phyloP scores from a whole-genome alignment of 208 protist genomes.

The Balamuthia mandrillaris region DNA sequence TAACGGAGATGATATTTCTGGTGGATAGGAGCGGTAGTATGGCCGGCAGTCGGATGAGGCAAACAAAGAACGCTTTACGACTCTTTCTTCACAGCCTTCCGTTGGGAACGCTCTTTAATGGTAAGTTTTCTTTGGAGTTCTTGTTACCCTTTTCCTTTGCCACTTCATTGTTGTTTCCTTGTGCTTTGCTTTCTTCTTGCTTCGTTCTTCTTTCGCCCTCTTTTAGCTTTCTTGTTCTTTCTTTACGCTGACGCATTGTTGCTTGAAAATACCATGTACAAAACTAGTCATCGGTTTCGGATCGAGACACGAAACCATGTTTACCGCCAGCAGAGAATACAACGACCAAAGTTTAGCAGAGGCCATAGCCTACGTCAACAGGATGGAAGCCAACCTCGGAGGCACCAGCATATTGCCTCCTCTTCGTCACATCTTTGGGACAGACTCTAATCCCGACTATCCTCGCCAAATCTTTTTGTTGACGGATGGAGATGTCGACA shows the following conservation, averaged over 20 bases:
- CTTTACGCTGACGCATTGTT: no score
- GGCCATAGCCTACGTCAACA: slow-evolving; percentile 6
- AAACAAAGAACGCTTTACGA: slow-evolving; percentile 43
- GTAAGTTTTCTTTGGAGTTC: neutral
- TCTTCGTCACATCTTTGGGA: neutral
- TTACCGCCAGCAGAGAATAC: neutral
- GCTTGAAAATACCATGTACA: no score
- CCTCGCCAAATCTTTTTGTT: slow-evolving; percentile 50
- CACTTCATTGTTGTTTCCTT: no score
- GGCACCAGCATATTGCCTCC: slow-evolving; percentile 54
- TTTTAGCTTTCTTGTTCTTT: no score
- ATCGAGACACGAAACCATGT: slow-evolving; percentile 4
- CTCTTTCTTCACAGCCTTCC: slow-evolving; percentile 56
- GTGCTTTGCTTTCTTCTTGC: no score
- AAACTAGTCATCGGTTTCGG: slow-evolving; percentile 58
- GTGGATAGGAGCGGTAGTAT: slow-evolving; percentile 60
- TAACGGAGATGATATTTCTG: slow-evolving; percentile 55
- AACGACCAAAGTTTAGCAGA: slow-evolving; percentile 2
- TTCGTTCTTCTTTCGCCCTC: no score
- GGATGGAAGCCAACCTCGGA: slow-evolving; percentile 46
- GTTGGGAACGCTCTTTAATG: slow-evolving; percentile 28
- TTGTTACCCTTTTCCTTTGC: no score
- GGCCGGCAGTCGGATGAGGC: slow-evolving; percentile 40
- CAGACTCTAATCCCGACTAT: neutral
- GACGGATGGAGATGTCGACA: slow-evolving; percentile 62